Conservation (phyloP, 768 basidiomycete species). For the Pleurotus salmoneostramineus region DNA sequence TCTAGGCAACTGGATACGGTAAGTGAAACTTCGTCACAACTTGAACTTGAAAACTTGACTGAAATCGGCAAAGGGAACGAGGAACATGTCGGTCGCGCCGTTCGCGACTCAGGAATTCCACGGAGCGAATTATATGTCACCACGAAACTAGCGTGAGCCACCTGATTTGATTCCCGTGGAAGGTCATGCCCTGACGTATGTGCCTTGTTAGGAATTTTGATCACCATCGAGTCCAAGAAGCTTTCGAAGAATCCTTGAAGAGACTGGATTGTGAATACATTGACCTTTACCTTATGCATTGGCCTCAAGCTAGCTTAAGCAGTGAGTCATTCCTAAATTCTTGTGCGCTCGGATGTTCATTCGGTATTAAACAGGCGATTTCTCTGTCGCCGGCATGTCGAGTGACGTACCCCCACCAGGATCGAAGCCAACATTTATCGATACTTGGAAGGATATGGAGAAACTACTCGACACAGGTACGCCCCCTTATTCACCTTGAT, state of each 20-base stretch:
- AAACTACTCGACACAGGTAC: conserved; percentile 23
- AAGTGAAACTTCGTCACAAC: not conserved
- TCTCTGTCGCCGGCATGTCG: not conserved
- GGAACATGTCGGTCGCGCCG: conserved; percentile 37
- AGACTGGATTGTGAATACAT: conserved; percentile 37
- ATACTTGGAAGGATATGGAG: conserved; percentile 27
- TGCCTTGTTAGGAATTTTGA: conserved; percentile 13
- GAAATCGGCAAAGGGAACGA: conserved; percentile 31
- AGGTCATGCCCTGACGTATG: too few species aligned
- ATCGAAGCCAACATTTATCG: conserved; percentile 23
- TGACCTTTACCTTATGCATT: conserved; percentile 43
- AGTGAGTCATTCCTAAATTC: not conserved
- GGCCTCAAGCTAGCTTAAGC: conserved; percentile 4
- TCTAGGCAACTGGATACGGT: conserved; percentile 25
- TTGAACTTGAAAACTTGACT: too few species aligned
- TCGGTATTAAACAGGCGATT: not conserved
- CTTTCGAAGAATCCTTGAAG: conserved; percentile 30
- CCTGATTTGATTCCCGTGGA: not conserved
- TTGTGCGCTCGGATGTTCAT: not conserved
- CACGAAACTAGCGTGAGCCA: conserved; percentile 4
- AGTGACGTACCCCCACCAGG: conserved; percentile 11
- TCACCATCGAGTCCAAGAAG: conserved; percentile 28
- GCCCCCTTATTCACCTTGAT: not conserved
- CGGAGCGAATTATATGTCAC: conserved; percentile 41
- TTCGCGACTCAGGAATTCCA: conserved; percentile 41